Percentiles rank a stretch among this genome's conserved stretches.
Conservation (phyloP, 441 rosid genomes). For the Corymbia calophylla region DNA sequence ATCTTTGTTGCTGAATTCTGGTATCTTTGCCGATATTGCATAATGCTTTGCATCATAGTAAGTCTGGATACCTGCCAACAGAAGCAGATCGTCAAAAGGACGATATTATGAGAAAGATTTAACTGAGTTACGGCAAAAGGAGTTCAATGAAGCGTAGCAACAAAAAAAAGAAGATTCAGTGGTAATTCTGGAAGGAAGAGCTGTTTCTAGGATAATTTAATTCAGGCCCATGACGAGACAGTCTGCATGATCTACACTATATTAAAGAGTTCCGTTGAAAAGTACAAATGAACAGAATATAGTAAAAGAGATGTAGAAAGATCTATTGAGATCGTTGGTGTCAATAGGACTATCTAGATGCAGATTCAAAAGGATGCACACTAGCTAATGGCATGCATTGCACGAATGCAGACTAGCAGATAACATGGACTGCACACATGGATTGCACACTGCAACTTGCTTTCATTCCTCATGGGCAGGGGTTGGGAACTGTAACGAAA, state of each 20-base stretch:
- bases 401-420: not conserved
- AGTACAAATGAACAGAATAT: not conserved
- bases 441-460: not conserved
- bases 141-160: not conserved
- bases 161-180: not conserved
- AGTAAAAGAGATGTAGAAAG: not conserved
- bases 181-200: not conserved
- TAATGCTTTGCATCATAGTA: slow-evolving; percentile 71
- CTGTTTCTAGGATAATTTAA: not conserved
- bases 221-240: not conserved
- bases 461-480: not conserved
- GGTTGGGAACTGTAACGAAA: not conserved
- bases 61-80: slow-evolving; percentile 74
- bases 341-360: not conserved
- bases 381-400: not conserved
- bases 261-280: not conserved
- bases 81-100: not conserved
- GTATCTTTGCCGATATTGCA: slow-evolving; percentile 84
- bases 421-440: not conserved
- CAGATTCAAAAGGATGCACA: not conserved
- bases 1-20: slow-evolving; percentile 77
- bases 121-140: not conserved
- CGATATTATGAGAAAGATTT: not conserved
- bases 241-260: not conserved
- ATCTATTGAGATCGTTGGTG: not conserved